Conservation (phyloP, 2,329 filamentous ascomycete species). For the Talaromyces sp. region DNA sequence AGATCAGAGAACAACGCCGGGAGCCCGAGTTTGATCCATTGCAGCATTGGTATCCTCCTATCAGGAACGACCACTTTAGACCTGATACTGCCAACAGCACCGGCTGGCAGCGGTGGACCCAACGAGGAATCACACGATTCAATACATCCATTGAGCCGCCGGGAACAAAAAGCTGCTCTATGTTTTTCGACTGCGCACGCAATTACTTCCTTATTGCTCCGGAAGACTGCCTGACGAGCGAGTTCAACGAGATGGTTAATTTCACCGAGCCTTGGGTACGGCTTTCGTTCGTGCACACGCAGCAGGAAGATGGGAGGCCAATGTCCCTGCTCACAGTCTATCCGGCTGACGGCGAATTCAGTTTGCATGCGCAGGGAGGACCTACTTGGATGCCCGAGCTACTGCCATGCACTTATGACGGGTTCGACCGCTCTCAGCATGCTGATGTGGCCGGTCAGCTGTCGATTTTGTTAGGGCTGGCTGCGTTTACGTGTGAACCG, state of each 20-base stretch:
- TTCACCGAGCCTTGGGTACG: neutral
- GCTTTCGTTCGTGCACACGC: neutral
- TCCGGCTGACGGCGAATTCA: neutral
- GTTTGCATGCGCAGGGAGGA: neutral
- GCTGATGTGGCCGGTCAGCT: conserved; percentile 7
- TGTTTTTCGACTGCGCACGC: conserved; percentile 9
- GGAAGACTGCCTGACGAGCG: neutral
- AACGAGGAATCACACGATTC: neutral
- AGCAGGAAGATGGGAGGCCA: neutral
- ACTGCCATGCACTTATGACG: conserved; percentile 7
- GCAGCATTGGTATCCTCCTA: conserved; percentile 5
- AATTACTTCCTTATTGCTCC: conserved; percentile 3
- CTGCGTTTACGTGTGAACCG: conserved; percentile 9
- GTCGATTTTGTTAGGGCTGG: conserved; percentile 5
- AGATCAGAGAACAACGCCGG: neutral
- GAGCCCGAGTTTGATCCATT: neutral
- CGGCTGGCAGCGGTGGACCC: conserved; percentile 8
- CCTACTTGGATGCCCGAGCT: conserved; percentile 6
- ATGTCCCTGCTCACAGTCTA: conserved; percentile 1
- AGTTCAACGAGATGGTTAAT: neutral
- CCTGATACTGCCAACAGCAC: conserved; percentile 1
- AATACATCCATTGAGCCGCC: neutral
- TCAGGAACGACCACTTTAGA: neutral
- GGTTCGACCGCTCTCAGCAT: neutral
- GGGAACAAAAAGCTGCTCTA: neutral